Conservation (phyloP, 768 basidiomycete species). For the Lenzites betulinus region DNA sequence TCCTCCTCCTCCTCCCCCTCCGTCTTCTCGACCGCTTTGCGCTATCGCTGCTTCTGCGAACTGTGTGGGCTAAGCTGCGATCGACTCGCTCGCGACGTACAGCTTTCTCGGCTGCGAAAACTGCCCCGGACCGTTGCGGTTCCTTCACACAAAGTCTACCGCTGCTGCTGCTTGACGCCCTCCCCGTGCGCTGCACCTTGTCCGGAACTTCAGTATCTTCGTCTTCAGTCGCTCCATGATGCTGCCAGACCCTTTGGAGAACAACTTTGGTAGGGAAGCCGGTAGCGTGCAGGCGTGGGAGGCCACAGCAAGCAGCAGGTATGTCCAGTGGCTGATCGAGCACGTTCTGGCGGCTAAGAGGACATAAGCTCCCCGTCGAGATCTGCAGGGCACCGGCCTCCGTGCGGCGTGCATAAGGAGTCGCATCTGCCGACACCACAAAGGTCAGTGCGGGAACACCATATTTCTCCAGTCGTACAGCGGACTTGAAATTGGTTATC, state of each 20-base stretch:
- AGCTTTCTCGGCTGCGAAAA: neutral
- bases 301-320: conserved; percentile 8
- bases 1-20: neutral
- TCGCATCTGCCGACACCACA: conserved; percentile 38
- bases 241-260: conserved; percentile 4
- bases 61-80: neutral
- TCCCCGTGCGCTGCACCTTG: neutral
- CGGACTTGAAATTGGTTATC: too few species aligned
- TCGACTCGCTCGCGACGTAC: neutral
- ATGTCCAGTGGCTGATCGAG: neutral
- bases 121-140: neutral
- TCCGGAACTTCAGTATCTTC: neutral
- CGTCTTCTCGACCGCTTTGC: too few species aligned
- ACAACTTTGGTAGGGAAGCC: neutral
- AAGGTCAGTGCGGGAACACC: conserved; percentile 29
- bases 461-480: neutral
- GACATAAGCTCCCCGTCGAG: neutral
- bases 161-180: neutral
- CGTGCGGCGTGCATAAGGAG: conserved; percentile 14
- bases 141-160: neutral
- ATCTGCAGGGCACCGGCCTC: conserved; percentile 5
- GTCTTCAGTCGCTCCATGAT: neutral
- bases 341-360: neutral
- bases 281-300: neutral
- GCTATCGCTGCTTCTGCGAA: neutral